Base-by-base conservation (phyloP, 805 yeast species). In the Brettanomyces nanus region DNA sequence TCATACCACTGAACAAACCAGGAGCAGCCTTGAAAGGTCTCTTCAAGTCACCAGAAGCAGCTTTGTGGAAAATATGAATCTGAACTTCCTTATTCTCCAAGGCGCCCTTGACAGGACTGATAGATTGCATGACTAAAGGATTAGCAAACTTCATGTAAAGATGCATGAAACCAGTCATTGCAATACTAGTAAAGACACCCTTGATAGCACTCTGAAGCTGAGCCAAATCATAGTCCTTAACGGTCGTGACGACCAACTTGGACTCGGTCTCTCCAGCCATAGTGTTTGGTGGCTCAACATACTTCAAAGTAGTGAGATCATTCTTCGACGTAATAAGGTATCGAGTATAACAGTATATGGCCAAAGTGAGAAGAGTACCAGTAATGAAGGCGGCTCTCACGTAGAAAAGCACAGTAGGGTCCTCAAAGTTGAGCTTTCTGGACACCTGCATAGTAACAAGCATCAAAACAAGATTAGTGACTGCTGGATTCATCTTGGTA, bases 111-210 rank as follows among this genome's bases (percentile, higher is more conserved):
- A 92, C 68, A 37, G 96, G 90, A 37, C 94, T 75, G 51, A 92
- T 75, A 46, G 89, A 79, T 70, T 92, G 97, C 87, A 90, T 83
- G 50, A 92, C 78, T 59, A 92, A 75, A 43, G 98, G 98, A 67
- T 92, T 87, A 62, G 97, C 87, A 73, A 86, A 92, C 66, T 86
- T 83, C 94, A 92, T 77, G 77, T 90, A 90, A 45, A 92, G 57
- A 65, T 92, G 98, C 97, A 90, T 89, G 79, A 90, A 84, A 19
- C 82, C 95, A 89, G 92, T 89, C 95, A 92, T 86, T 53, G 95
- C 96, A 51, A 89, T 59, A 47, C 94, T 83, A 46, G 94, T 84
- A 71, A 81, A 79, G 49, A 86, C 75, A 47, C 94, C 77, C 65
- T 84, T 86, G 63, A 89, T 73, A 43, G 86, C 79, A 37, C 75